Base-by-base conservation (phyloP, 192 early-diverging fungal species). In the Entomortierella beljakovae region DNA sequence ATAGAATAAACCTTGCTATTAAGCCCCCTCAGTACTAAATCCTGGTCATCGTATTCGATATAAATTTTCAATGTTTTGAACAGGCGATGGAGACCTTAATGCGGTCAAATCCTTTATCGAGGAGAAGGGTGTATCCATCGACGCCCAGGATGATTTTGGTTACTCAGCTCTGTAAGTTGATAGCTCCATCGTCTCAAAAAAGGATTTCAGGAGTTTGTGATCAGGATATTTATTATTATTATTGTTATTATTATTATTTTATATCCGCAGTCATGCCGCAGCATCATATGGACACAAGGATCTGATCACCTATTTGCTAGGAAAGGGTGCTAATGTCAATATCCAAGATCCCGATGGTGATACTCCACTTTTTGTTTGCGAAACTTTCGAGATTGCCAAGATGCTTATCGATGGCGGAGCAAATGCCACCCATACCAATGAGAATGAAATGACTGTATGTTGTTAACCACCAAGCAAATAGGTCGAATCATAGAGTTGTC, bases 111-210 rank as follows among this genome's bases (percentile, higher is more conserved):
- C 85, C 54, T 71, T 90, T 28, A 55, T 92, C 31, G 75, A 82
- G 37, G 60, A 70, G 29, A 61, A 70, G 50, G 91, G 92, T 32
- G 68, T 84, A 15, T 71, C 83, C 51, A 79, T 84, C 32, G 88
- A 95, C 74, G 84, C 81, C 32, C 87, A 93, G 69, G 95, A 97
- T 63, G 81, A 91, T 29, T 90, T 87, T 63, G 95, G 95, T 16
- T 95, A 95, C 75, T 92, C 91, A 4, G 89, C 94, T 1, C 72
- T 97, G 85, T 90, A 89, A 84, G 82, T n/a, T n/a, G n/a, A n/a
- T n/a, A n/a, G n/a, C n/a, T n/a, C 37, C 26, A 18, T 28, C 3
- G 11, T 20, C 2, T 32, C 54, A 25, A 15, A 15, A 18, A 28
- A 18, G 16, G 22, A 23, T 15, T 10, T 10, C 51, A 11, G 23